These are phyloP conservation scores for Geotrichum klebahnii DNA, from an alignment of 1,139 yeast species.

Conservation along the genomic window DNA sequence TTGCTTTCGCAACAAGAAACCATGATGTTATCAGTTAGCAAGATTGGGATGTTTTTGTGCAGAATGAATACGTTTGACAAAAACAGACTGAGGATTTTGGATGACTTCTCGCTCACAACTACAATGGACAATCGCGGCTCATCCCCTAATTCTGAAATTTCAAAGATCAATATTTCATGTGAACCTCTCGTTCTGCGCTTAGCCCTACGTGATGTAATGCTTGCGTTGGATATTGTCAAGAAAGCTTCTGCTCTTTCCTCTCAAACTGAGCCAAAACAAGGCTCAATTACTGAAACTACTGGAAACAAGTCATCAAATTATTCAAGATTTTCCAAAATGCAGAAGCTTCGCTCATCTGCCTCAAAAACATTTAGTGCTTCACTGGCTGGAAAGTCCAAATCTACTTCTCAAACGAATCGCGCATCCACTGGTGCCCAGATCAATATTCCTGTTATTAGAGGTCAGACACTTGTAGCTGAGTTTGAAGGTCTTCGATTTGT, in stretches of 20 bases:
- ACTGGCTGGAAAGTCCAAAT: slow-evolving; percentile 1
- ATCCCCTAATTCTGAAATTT: slow-evolving; percentile 51
- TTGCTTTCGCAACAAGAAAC: slow-evolving; percentile 63
- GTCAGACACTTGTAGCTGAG: slow-evolving; percentile 67
- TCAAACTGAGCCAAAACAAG: slow-evolving; percentile 28
- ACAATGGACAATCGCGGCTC: slow-evolving; percentile 71
- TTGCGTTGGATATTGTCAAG: slow-evolving; percentile 70
- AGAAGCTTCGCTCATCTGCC: slow-evolving; percentile 5
- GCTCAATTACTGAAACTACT: slow-evolving; percentile 10
- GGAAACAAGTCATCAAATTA: slow-evolving; percentile 24
- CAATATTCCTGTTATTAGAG: slow-evolving; percentile 43
- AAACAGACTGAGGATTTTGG: slow-evolving; percentile 66
- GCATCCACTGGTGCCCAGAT: not conserved
- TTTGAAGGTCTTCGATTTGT: slow-evolving; percentile 83
- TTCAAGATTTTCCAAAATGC: slow-evolving; percentile 28
- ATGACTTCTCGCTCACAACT: slow-evolving; percentile 79
- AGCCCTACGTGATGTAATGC: slow-evolving; percentile 78
- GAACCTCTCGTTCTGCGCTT: slow-evolving; percentile 80
- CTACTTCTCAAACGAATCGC: not conserved
- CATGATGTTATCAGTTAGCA: slow-evolving; percentile 63
- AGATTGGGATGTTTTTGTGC: slow-evolving; percentile 82
- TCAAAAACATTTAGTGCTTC: slow-evolving; percentile 5
- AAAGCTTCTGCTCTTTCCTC: slow-evolving; percentile 56
- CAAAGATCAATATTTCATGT: slow-evolving; percentile 64
- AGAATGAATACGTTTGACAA: slow-evolving; percentile 64